A percentile compares a stretch with the other conserved stretches of the same genome.
phyloP scores from a whole-genome alignment of 345 rosid genomes.

The Melastoma malabathricum region DNA sequence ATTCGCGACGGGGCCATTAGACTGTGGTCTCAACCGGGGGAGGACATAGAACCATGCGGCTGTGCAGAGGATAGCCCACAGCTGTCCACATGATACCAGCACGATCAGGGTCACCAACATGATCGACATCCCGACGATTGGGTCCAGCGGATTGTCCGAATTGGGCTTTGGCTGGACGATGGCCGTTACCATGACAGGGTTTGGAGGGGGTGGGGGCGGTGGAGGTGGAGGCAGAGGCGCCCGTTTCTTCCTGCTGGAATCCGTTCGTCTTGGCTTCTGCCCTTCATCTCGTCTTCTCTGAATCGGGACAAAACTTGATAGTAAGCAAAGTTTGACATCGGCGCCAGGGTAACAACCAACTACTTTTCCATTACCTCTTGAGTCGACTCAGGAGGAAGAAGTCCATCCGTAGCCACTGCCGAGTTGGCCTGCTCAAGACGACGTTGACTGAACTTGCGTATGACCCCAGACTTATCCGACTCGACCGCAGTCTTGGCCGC shows the following conservation, averaged over 20 bases:
- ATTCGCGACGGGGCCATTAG: no score
- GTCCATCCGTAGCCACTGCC: not conserved
- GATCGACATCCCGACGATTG: constrained; percentile 41
- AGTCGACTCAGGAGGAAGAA: no score
- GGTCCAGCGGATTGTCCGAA: constrained; percentile 13
- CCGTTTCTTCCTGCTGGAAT: no score
- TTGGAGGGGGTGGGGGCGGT: constrained; percentile 5
- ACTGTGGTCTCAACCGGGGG: constrained; percentile 20
- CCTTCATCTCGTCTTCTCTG: no score
- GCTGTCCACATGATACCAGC: constrained; percentile 44
- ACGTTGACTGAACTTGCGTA: constrained; percentile 5
- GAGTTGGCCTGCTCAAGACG: not conserved
- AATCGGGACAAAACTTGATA: no score
- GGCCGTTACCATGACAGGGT: constrained; percentile 1
- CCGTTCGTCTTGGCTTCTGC: no score
- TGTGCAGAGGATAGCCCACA: constrained; percentile 55
- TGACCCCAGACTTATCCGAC: constrained; percentile 10
- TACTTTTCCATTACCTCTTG: no score
- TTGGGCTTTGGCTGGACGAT: not conserved
- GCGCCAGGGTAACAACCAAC: no score
- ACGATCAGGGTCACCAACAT: constrained; percentile 37
- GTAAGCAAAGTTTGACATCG: no score
- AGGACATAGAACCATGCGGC: constrained; percentile 43
- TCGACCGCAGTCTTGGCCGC: not conserved
- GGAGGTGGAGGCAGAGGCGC: not conserved